Conservation (phyloP, 2,329 filamentous ascomycete genomes). For the Colletotrichum tamarilloi region DNA sequence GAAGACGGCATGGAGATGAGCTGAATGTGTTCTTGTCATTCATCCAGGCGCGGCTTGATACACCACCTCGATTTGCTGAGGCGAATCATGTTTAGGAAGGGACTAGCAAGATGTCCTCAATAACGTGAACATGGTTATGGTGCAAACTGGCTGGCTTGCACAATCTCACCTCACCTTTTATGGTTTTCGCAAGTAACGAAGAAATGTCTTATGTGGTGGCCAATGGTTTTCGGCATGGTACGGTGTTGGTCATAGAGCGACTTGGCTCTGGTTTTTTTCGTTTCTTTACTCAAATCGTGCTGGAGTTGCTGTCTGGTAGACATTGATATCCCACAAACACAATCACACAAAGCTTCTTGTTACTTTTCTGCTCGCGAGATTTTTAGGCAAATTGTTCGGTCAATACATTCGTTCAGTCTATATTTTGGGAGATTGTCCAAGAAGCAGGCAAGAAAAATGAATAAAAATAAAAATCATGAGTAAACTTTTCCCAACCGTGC, state of each 20-base stretch:
- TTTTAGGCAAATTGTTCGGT: background rate
- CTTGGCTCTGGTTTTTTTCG: background rate
- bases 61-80: background rate
- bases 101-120: background rate
- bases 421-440: background rate
- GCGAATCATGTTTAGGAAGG: background rate
- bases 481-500: conserved; percentile 28
- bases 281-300: background rate
- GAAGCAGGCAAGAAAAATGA: no score
- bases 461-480: background rate
- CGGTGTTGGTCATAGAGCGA: conserved; percentile 12
- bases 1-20: conserved; percentile 73
- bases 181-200: conserved; percentile 9
- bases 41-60: background rate
- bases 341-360: background rate
- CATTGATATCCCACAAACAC: conserved; percentile 27
- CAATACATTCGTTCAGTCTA: conserved; percentile 8
- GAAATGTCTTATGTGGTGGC: conserved; percentile 11
- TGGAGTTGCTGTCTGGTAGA: conserved; percentile 26
- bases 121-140: background rate
- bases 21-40: conserved; percentile 36
- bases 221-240: conserved; percentile 10
- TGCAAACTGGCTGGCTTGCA: background rate
- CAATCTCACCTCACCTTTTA: background rate
- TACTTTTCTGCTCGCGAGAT: background rate